Percentiles rank a stretch among this genome's conserved stretches.
phyloP scores from a whole-genome alignment of 495 filamentous ascomycete species.

The Pyrenula massariospora region DNA sequence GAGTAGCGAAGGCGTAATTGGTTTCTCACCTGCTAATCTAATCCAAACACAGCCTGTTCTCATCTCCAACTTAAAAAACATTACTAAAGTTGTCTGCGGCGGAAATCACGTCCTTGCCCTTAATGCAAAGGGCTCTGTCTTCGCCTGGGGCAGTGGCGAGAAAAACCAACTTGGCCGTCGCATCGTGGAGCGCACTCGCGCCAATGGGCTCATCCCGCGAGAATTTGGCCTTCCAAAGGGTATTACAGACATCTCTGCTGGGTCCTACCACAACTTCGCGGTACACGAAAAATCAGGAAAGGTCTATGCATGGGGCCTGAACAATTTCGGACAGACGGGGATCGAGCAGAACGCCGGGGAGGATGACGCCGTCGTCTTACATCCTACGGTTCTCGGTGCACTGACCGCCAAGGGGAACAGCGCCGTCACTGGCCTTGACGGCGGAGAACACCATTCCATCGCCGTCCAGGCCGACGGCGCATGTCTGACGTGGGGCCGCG shows the following conservation, averaged over 20 bases:
- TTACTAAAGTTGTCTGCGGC: constrained; percentile 48
- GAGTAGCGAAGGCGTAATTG: constrained; percentile 59
- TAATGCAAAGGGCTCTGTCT: constrained; percentile 51
- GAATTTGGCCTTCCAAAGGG: constrained; percentile 47
- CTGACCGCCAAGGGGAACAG: constrained; percentile 38
- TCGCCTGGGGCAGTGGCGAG: constrained; percentile 62
- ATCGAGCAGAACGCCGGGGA: constrained; percentile 45
- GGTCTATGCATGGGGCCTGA: constrained; percentile 64
- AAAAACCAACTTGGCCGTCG: constrained; percentile 66
- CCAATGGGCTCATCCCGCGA: constrained; percentile 42
- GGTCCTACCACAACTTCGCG: constrained; percentile 63
- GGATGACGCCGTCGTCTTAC: constrained; percentile 28
- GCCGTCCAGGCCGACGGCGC: constrained; percentile 49
- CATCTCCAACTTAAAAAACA: constrained; percentile 45
- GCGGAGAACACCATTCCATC: constrained; percentile 57
- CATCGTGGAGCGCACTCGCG: constrained; percentile 47
- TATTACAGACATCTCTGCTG: constrained; percentile 43
- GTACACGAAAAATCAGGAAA: constrained; percentile 42
- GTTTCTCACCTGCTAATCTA: constrained; percentile 37
- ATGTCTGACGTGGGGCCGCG: constrained; percentile 57
- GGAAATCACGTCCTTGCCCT: constrained; percentile 64
- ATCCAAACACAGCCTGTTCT: constrained; percentile 31
- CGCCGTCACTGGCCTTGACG: constrained; percentile 33
- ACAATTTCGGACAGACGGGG: constrained; percentile 64
- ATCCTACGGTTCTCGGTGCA: constrained; percentile 34